phyloP scores from a whole-genome alignment of 257 asterid species.

The Paulownia fortunei region DNA sequence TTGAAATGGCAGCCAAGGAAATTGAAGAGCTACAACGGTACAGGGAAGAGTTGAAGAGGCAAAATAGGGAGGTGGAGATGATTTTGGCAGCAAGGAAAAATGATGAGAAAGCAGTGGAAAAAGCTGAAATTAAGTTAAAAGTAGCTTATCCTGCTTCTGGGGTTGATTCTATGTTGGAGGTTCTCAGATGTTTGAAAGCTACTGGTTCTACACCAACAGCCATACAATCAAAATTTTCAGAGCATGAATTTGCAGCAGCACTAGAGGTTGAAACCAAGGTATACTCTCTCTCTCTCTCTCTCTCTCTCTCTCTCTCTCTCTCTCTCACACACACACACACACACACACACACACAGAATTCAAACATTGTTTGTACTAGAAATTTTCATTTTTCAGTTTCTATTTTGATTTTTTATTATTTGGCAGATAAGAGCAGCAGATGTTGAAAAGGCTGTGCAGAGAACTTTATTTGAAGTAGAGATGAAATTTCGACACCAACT shows the following conservation, averaged over 20 bases:
- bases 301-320: neutral
- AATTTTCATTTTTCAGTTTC: neutral
- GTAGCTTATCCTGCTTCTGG: slow-evolving; percentile 54
- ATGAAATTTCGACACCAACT: slow-evolving; percentile 33
- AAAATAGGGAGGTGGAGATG: slow-evolving; percentile 33
- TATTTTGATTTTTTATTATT: neutral
- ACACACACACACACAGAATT: too few relatives aligned
- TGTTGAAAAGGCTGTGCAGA: slow-evolving; percentile 48
- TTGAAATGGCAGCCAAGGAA: slow-evolving; percentile 46
- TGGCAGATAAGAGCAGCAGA: slow-evolving; percentile 50
- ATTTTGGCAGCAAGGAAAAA: neutral
- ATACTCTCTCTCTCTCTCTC: neutral
- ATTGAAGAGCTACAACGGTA: slow-evolving; percentile 38
- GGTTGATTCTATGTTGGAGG: slow-evolving; percentile 55
- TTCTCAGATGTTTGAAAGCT: slow-evolving; percentile 43
- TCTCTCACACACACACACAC: neutral
- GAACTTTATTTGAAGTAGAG: slow-evolving; percentile 48
- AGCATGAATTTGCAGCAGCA: slow-evolving; percentile 5
- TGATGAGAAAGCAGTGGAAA: slow-evolving; percentile 8
- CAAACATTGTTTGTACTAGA: neutral
- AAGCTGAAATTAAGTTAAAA: slow-evolving; percentile 40
- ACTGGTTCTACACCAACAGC: slow-evolving; percentile 24
- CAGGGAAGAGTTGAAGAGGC: slow-evolving; percentile 33
- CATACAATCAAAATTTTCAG: neutral
- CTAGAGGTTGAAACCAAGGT: slow-evolving; percentile 31